Evolutionary conservation across 2,329 filamentous ascomycete species (phyloP).

Genomic region (Fusarium sp.): DNA sequence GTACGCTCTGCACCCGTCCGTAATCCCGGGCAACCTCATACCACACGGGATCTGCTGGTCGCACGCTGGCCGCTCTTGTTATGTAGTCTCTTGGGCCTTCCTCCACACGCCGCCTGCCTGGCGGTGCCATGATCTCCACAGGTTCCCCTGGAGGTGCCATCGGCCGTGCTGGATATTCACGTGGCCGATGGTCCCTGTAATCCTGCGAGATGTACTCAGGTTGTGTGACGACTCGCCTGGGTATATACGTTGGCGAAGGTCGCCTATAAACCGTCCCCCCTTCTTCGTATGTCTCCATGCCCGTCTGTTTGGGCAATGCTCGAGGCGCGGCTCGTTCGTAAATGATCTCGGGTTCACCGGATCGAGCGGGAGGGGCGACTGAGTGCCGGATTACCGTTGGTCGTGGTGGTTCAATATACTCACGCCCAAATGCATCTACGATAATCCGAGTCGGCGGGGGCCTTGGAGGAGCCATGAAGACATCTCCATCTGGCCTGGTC

Average conservation of each 20-base stretch:
- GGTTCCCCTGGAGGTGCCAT: conserved; percentile 56
- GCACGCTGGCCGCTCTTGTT: conserved; percentile 64
- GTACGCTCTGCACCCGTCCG: conserved; percentile 54
- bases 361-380: conserved; percentile 56
- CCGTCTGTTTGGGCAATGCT: conserved; percentile 60
- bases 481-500: conserved; percentile 58
- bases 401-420: conserved; percentile 69
- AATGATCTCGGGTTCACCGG: conserved; percentile 62
- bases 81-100: conserved; percentile 62
- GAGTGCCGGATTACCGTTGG: conserved; percentile 58
- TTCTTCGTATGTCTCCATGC: conserved; percentile 58
- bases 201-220: conserved; percentile 63
- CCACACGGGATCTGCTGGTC: conserved; percentile 58
- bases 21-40: conserved; percentile 55
- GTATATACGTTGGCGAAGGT: conserved; percentile 59
- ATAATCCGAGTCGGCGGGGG: conserved; percentile 72
- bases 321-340: conserved; percentile 70
- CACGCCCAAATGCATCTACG: conserved; percentile 82
- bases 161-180: conserved; percentile 65
- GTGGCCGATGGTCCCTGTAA: conserved; percentile 62
- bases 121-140: conserved; percentile 55
- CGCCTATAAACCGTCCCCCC: conserved; percentile 59
- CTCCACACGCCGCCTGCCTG: conserved; percentile 54
- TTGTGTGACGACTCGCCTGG: conserved; percentile 67
- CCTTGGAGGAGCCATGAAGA: conserved; percentile 60